Evolutionary conservation across 805 yeast species (phyloP).

Genomic region (Candida gorgasii): DNA sequence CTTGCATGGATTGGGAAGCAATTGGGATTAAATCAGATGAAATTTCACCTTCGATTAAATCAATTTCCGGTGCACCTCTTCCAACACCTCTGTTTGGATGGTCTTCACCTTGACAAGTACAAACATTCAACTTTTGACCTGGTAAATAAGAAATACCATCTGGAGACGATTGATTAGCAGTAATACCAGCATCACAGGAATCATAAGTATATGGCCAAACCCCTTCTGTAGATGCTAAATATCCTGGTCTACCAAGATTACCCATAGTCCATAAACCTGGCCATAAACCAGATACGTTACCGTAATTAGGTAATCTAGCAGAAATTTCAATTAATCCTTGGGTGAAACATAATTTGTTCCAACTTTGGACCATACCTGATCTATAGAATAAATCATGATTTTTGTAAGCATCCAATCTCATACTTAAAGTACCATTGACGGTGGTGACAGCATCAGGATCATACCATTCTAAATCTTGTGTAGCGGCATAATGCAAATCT

Average conservation of each 20-base stretch:
- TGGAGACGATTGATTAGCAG: constrained; percentile 41
- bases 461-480: constrained; percentile 46
- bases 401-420: constrained; percentile 41
- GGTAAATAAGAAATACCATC: constrained; percentile 44
- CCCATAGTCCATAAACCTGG: constrained; percentile 47
- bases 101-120: constrained; percentile 38
- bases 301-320: constrained; percentile 38
- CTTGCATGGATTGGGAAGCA: constrained; percentile 89
- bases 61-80: constrained; percentile 67
- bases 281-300: constrained; percentile 40
- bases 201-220: constrained; percentile 45
- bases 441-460: constrained; percentile 45
- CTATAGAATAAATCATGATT: constrained; percentile 37
- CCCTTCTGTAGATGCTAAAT: constrained; percentile 38
- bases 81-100: constrained; percentile 41
- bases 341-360: constrained; percentile 43
- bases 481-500: constrained; percentile 43
- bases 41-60: constrained; percentile 83
- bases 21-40: constrained; percentile 60
- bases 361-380: constrained; percentile 42
- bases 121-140: constrained; percentile 35
- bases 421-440: constrained; percentile 35
- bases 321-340: constrained; percentile 33
- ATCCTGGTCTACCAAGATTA: constrained; percentile 42
- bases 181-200: constrained; percentile 41